Percentiles rank a stretch among this genome's conserved stretches.
These are phyloP conservation scores for Aspergillus latus DNA, from an alignment of 2,329 filamentous ascomycete genomes.

Conservation along the genomic window DNA sequence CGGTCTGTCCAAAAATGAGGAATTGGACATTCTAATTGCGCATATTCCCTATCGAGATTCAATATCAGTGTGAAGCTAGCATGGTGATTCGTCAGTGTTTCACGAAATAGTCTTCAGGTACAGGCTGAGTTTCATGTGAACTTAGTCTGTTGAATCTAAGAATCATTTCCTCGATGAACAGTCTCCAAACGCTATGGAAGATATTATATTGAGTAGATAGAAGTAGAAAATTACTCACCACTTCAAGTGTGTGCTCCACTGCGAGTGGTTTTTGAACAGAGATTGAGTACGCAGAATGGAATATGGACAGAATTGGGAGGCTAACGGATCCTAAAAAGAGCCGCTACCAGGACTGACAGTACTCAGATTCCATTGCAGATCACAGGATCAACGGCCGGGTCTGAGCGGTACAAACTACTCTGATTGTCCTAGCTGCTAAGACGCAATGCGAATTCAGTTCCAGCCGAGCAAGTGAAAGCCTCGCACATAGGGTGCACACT, in stretches of 20 bases:
- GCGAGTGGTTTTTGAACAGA: not conserved
- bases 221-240: not conserved
- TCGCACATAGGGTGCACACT: not conserved
- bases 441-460: not conserved
- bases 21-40: conserved; percentile 32
- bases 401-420: conserved; percentile 2
- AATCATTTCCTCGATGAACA: not conserved
- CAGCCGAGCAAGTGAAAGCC: not conserved
- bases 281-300: not conserved
- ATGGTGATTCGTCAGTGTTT: not conserved
- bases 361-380: conserved; percentile 10
- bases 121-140: not conserved
- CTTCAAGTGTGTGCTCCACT: not conserved
- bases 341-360: conserved; percentile 8
- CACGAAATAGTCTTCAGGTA: not conserved
- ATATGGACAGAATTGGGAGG: conserved; percentile 5
- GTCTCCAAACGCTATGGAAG: not conserved
- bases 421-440: conserved; percentile 1
- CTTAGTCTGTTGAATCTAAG: not conserved
- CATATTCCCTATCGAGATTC: conserved; percentile 23
- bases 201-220: not conserved
- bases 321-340: conserved; percentile 9
- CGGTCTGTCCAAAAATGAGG: conserved; percentile 41
- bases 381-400: not conserved
- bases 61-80: not conserved